Base-by-base conservation (phyloP, 306 rosid species). In the Fragaria vesca region DNA sequence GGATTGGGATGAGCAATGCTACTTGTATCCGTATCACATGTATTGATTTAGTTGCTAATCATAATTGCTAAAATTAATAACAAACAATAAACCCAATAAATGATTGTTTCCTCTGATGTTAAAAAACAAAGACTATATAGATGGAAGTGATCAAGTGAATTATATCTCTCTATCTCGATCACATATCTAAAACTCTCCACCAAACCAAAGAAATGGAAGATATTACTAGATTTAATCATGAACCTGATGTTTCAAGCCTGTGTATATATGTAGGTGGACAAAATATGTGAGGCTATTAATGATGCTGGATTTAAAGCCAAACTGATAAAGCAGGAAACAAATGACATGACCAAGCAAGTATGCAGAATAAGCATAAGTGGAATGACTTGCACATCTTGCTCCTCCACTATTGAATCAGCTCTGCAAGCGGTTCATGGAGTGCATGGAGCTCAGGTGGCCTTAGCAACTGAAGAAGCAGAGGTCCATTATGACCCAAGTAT, bases 381-480 rank as follows among this genome's bases (percentile, higher is more conserved):
- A 84, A 91, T 93, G 98, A 89, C 96, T 50, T 90, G 97, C 81
- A 93, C 91, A 2, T 85, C 98, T 6, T 93, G 97, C 66, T 90
- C 96, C 66, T 87, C 96, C 28, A 85, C 91, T 0, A 74, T 93
- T 38, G 98, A 93, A 71, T 90, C 94, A 28, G 81, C 84, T 72
- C 78, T 94, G 13, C 79, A 75, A 76, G 69, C 85, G 26, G 60
- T 89, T 66, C 68, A 72, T 6, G 98, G 96, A 20, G 91, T 94
- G 0, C 79, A 86, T 11, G 72, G 81, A 69, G 91, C 93, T 1
- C 89, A 68, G 47, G 97, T 91, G 40, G 98, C 96, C 66, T 67
- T 91, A 21, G 95, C 97, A 21, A 90, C 90, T 0, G 93, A 89
- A 79, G 98, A 91, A 89, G 97, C 97, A 32, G 81, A 94, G 83